phyloP scores from a whole-genome alignment of 2,329 filamentous ascomycete species.

The Emmonsiellopsis sp. region DNA sequence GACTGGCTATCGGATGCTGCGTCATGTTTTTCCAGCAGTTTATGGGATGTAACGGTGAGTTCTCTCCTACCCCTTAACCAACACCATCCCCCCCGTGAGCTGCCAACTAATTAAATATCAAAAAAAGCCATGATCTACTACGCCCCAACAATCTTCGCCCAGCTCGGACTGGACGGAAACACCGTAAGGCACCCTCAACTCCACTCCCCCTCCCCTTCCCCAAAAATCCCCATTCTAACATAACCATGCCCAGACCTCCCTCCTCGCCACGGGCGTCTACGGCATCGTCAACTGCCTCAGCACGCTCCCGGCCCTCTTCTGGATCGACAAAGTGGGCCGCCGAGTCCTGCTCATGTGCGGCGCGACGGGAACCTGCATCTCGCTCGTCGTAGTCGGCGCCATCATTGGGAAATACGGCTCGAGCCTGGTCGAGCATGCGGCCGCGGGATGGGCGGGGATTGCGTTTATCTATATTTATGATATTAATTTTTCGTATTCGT shows the following conservation, averaged over 20 bases:
- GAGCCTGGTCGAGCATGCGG: constrained; percentile 19
- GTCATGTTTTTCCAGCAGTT: constrained; percentile 40
- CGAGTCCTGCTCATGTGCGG: constrained; percentile 27
- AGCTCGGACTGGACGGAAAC: constrained; percentile 34
- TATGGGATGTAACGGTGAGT: constrained; percentile 36
- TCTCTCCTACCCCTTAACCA: not conserved
- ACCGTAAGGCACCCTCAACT: constrained; percentile 12
- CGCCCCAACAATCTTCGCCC: constrained; percentile 38
- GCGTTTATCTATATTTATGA: constrained; percentile 32
- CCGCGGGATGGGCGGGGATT: constrained; percentile 29
- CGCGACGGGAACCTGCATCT: constrained; percentile 26
- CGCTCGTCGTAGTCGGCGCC: constrained; percentile 27
- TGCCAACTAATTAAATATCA: not conserved
- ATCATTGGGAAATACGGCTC: constrained; percentile 25
- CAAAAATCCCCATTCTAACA: not conserved
- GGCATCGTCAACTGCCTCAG: constrained; percentile 31
- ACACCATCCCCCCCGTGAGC: not conserved
- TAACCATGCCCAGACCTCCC: constrained; percentile 17
- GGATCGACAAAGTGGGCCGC: constrained; percentile 28
- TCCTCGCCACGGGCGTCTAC: constrained; percentile 29
- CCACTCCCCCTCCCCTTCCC: too few relatives aligned
- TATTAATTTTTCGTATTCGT: constrained; percentile 30
- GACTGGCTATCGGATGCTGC: constrained; percentile 30
- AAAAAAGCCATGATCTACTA: constrained; percentile 39
- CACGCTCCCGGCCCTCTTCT: constrained; percentile 25